phyloP scores from a whole-genome alignment of 768 basidiomycete species.

The Lyophyllum semitale region DNA sequence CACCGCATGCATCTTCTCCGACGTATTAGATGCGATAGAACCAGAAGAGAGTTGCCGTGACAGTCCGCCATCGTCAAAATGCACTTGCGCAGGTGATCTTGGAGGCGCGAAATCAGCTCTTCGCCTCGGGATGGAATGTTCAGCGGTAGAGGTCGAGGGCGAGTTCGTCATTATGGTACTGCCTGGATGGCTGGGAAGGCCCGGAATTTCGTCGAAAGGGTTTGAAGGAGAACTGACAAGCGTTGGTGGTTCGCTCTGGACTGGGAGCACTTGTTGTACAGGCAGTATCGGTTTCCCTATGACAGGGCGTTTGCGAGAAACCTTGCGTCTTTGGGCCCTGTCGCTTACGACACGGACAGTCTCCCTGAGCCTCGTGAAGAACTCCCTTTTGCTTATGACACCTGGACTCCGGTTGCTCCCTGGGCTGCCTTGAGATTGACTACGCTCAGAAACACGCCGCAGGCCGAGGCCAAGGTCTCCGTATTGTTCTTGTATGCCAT shows the following conservation, averaged over 20 bases:
- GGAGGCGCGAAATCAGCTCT: conserved; percentile 73
- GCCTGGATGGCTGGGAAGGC: conserved; percentile 40
- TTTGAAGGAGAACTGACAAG: conserved; percentile 35
- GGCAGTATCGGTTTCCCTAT: conserved; percentile 62
- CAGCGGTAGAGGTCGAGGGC: conserved; percentile 66
- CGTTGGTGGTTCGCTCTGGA: conserved; percentile 9
- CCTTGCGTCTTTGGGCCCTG: conserved; percentile 39
- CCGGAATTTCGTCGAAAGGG: conserved; percentile 45
- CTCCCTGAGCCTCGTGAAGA: conserved; percentile 60
- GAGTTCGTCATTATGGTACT: conserved; percentile 57
- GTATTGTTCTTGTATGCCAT: conserved; percentile 23
- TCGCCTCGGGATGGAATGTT: conserved; percentile 65
- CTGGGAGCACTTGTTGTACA: conserved; percentile 23
- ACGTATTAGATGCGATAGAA: conserved; percentile 35
- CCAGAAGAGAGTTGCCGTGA: conserved; percentile 37
- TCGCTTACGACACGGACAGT: conserved; percentile 73
- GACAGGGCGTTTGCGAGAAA: conserved; percentile 41
- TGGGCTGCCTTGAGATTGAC: conserved; percentile 30
- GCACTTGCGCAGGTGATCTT: conserved; percentile 44
- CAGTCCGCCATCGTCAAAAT: conserved; percentile 36
- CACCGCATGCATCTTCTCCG: conserved; percentile 35
- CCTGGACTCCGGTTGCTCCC: conserved; percentile 43
- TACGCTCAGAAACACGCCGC: conserved; percentile 49
- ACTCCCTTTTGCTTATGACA: conserved; percentile 72
- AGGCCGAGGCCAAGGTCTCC: conserved; percentile 48